Evolutionary conservation across 129 eudicot species (phyloP), one percentile per base, ranked within the genome.

Genomic region (Pittosporum tobira): DNA sequence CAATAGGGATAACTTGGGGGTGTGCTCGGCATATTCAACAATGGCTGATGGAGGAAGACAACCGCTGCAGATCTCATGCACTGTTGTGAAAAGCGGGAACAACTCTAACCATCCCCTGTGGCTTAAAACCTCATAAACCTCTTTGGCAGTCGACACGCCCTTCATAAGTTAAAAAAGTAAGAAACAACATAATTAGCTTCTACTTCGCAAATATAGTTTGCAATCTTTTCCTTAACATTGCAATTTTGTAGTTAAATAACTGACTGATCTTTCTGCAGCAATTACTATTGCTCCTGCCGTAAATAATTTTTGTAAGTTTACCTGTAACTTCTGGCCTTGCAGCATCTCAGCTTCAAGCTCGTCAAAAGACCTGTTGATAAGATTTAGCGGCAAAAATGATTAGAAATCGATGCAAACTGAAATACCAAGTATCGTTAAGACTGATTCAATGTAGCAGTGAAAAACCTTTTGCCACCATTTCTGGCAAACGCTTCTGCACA

Each of bases 251-350:
- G 9, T 1, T 51, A 3, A 12, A 24, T 3, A 7, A 2, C 18
- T 53, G 18, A 29, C 22, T 2, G 20, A 0, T 27, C 5, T 28
- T 54, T 21, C 57, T 51, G 11, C 21, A 52, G 16, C 38, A 26
- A 25, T 27, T 24, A 16, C 18, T 27, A 26, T 52, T 52, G 59
- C 20, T 26, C n/a, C 11, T 45, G 15, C 38, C 45, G 6, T 31
- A 18, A 52, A 22, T 29, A 18, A 13, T 47, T 67, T 46, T 20
- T 1, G 29, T 21, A 14, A 28, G 9, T 18, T n/a, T 80, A 87
- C 99, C 96, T 93, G 99, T 68, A 93, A 66, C 72, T 93, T 93
- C 75, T 93, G 99, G 62, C 99, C 99, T 65, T 87, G 81, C 73
- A 93, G 67, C 91, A 93, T 81, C 77, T 93, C 96, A 12, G 91